Evolutionary conservation across 768 basidiomycete species (phyloP), one percentile per base, ranked within the genome.

Genomic region (Inosperma sp.): DNA sequence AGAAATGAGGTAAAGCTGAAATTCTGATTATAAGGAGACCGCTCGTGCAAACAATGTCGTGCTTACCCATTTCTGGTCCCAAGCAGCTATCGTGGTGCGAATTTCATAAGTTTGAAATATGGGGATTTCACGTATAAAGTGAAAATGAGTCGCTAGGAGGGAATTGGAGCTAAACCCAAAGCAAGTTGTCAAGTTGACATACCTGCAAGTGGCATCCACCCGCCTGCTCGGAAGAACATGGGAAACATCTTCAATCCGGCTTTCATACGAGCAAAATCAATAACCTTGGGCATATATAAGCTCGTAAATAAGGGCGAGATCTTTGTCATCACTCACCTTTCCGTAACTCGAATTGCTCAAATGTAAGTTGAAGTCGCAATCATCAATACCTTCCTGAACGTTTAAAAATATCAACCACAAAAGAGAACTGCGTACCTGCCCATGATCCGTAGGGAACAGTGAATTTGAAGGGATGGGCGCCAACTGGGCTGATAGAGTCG

Each of bases 301-400:
- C 43, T 5, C 48, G 21, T n/a, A n/a, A 33, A 7, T 19, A 31
- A 8, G 7, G 9, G 13, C 13, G 21, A 17, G 23, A 26, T 5
- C 13, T 14, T 25, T n/a, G 17, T 14, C 49, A n/a, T 13, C 17
- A 58, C 69, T 13, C 50, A 79, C 84, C 73, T 88, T 89, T 4
- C 85, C 78, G 55, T 91, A 92, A 46, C 80, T 83, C 0, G 88
- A 88, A 60, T 92, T 92, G 63, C 86, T 88, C 51, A 91, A 72
- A 60, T 92, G 88, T 10, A 76, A 62, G 60, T 86, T 81, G 59
- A 82, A 83, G 65, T 92, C 89, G 35, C 77, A 75, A 36, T 90
- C 88, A 55, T 90, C 87, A 5, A 82, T 57, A 50, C 74, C 85
- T 86, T 7, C 40, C 31, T 10, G 7, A n/a, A 25, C 26, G 22